A percentile compares a stretch with the other conserved stretches of the same genome.
Conservation (phyloP, 257 asterid genomes). For the Marsdenia floribunda region DNA sequence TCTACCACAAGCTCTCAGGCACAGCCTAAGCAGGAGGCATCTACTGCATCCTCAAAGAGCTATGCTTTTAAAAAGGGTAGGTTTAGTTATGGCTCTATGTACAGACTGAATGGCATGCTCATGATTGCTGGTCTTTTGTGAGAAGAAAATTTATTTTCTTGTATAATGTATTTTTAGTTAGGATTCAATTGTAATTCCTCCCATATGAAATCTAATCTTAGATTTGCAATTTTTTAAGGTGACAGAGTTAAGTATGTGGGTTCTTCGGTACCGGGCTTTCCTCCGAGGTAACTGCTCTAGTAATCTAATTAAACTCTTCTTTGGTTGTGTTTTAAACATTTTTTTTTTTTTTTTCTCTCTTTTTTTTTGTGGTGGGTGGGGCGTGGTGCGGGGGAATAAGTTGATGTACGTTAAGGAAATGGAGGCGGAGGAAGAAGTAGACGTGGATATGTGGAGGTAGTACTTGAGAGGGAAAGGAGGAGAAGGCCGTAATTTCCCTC, state of each 20-base stretch:
- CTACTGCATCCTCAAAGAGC: constrained; percentile 72
- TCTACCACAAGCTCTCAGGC: constrained; percentile 51
- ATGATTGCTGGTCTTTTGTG: neutral
- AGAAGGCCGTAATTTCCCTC: too few relatives aligned
- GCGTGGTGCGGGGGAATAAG: too few relatives aligned
- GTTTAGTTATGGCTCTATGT: neutral
- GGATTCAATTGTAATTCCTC: neutral
- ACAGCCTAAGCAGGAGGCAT: constrained; percentile 82
- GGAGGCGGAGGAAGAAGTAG: too few relatives aligned
- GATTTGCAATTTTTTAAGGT: constrained; percentile 40
- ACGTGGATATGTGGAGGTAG: too few relatives aligned
- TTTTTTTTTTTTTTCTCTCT: too few relatives aligned
- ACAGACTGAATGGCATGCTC: neutral
- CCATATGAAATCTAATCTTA: neutral
- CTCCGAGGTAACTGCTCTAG: constrained; percentile 48
- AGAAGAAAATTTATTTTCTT: neutral
- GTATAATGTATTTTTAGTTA: neutral
- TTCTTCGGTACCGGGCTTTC: constrained; percentile 38
- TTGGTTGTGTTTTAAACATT: neutral
- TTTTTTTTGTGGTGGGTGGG: neutral
- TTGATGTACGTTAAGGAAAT: too few relatives aligned
- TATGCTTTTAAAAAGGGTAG: constrained; percentile 65
- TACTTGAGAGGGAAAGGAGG: too few relatives aligned
- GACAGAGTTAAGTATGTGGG: constrained; percentile 82
- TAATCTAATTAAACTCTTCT: neutral